Conservation (phyloP, 192 early-diverging fungal species). For the Podila minutissima region DNA sequence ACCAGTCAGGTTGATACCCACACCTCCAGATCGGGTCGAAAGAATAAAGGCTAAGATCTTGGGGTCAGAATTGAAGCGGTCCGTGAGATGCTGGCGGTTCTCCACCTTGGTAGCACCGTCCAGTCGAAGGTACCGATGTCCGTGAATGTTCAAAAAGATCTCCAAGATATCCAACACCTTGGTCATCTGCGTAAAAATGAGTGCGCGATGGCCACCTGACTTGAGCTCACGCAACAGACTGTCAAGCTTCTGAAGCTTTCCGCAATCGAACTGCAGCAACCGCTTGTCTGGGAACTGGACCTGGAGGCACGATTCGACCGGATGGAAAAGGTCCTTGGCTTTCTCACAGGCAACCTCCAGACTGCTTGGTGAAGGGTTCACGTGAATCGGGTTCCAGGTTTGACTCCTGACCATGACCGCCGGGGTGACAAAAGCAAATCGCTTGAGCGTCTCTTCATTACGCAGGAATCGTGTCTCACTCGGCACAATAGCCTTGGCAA, state of each 20-base stretch:
- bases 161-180: slow-evolving; percentile 72
- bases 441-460: slow-evolving; percentile 57
- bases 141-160: slow-evolving; percentile 74
- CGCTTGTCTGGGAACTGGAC: slow-evolving; percentile 88
- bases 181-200: slow-evolving; percentile 79
- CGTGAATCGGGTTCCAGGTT: slow-evolving; percentile 14
- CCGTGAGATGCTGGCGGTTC: slow-evolving; percentile 65
- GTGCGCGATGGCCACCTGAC: slow-evolving; percentile 66
- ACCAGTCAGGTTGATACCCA: slow-evolving; percentile 82
- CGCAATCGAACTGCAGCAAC: slow-evolving; percentile 87
- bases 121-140: slow-evolving; percentile 68
- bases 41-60: slow-evolving; percentile 68
- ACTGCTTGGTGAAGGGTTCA: slow-evolving; percentile 18
- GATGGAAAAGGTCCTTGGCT: slow-evolving; percentile 66
- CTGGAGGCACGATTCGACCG: slow-evolving; percentile 67
- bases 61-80: slow-evolving; percentile 68
- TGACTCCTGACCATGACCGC: slow-evolving; percentile 49
- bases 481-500: slow-evolving; percentile 43
- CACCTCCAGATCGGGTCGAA: slow-evolving; percentile 75
- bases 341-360: slow-evolving; percentile 16
- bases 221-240: slow-evolving; percentile 62
- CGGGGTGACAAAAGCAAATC: slow-evolving; percentile 71
- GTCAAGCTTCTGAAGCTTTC: slow-evolving; percentile 74
- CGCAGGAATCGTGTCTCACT: slow-evolving; percentile 49
- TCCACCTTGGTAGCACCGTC: slow-evolving; percentile 71